Conservation (phyloP, 805 yeast species). For the Wickerhamomyces strasburgensis region DNA sequence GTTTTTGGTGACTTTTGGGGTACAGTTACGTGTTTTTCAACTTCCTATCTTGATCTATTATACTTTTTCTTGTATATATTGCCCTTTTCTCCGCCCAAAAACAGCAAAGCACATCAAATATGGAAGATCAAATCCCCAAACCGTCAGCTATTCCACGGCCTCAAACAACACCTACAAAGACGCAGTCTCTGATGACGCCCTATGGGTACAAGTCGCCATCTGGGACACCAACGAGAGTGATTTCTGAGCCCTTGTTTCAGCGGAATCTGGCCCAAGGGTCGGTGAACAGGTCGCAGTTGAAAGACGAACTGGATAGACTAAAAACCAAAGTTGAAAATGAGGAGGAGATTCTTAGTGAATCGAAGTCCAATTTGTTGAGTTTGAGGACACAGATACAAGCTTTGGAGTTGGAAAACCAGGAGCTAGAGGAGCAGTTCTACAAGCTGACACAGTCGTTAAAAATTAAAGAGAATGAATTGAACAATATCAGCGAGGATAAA, state of each 20-base stretch:
- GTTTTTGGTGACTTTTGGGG: too few relatives aligned
- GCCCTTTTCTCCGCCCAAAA: background rate
- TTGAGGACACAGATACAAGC: constrained; percentile 34
- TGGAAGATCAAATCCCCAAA: constrained; percentile 1
- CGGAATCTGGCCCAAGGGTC: background rate
- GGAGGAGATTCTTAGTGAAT: constrained; percentile 18
- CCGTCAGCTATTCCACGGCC: constrained; percentile 21
- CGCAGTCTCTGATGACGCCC: constrained; percentile 11
- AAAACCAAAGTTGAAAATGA: constrained; percentile 12
- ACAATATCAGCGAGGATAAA: constrained; percentile 25
- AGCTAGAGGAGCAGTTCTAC: constrained; percentile 23
- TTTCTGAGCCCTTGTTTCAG: background rate
- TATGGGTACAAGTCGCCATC: constrained; percentile 14
- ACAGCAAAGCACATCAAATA: background rate
- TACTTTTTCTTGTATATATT: background rate
- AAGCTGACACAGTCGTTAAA: constrained; percentile 20
- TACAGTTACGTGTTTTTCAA: too few relatives aligned
- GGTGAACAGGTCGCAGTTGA: background rate
- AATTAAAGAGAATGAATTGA: constrained; percentile 28
- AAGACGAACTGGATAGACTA: constrained; percentile 11
- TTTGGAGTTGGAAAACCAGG: constrained; percentile 32
- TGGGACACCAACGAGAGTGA: background rate
- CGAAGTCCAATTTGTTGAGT: constrained; percentile 24
- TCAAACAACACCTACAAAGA: constrained; percentile 19
- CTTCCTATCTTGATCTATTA: background rate